Percentiles rank a stretch among this genome's conserved stretches.
phyloP scores from a whole-genome alignment of 176 grass and related monocot genomes.

The Hordeum marinum region DNA sequence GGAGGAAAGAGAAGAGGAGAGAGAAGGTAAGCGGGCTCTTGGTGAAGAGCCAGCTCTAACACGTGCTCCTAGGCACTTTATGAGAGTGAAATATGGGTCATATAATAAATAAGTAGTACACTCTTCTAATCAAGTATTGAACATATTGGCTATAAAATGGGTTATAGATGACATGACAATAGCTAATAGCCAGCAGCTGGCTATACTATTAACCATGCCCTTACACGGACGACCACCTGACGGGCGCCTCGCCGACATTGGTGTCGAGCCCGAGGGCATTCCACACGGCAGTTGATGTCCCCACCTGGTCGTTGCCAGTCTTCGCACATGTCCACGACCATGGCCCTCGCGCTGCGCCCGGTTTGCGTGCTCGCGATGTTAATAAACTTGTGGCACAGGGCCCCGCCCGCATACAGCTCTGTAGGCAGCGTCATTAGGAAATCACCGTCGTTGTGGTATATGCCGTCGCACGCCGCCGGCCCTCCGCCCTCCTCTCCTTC shows the following conservation, averaged over 20 bases:
- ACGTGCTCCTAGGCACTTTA: no score
- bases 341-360: not conserved
- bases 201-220: no score
- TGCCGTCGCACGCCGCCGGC: no score
- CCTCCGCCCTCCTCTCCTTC: not conserved
- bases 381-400: slow-evolving; percentile 22
- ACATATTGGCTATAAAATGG: no score
- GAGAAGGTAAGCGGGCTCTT: no score
- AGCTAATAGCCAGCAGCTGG: no score
- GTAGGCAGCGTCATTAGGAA: slow-evolving; percentile 19
- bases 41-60: no score
- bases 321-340: slow-evolving; percentile 35
- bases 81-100: no score
- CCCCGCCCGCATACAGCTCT: not conserved
- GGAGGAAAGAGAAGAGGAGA: no score
- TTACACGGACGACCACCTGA: slow-evolving; percentile 22
- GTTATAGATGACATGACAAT: no score
- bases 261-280: slow-evolving; percentile 22
- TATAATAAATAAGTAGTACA: no score
- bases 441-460: slow-evolving; percentile 13
- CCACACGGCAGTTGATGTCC: slow-evolving; percentile 29
- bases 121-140: no score
- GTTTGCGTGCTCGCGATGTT: not conserved
- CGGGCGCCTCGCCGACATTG: not conserved
- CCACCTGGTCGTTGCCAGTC: slow-evolving; percentile 2